Evolutionary conservation across 169 alveolate species (phyloP), one percentile per base, ranked within the genome.

Genomic region (Plasmodium falciparum): DNA sequence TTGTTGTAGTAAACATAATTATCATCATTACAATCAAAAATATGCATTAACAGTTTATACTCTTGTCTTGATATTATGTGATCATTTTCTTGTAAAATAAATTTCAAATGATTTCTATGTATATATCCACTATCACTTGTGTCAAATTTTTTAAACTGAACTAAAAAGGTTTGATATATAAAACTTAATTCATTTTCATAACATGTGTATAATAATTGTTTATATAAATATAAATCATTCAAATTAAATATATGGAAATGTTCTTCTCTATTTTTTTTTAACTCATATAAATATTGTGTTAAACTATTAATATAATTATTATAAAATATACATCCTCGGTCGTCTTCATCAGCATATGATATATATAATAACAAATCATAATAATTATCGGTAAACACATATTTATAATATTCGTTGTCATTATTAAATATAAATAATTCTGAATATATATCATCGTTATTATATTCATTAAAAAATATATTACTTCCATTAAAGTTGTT

Each of bases 1-100:
- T 85, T 52, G 33, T 74, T 85, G 61, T 85, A 85, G 20, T 85
- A 65, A 20, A 66, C 88, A 71, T 85, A 85, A 47, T 85, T 85
- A 15, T 85, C 92, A 71, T 85, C 92, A 20, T 85, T 85, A 54
- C 29, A 85, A 52, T 50, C 58, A 66, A 85, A 61, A 49, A 72
- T 49, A 22, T 43, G 86, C 12, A 85, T 39, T 17, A 85, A 52
- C 45, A 85, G 17, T 59, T 85, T 85, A 65, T 85, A 85, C 63
- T 85, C 92, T 45, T 85, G 92, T 24, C 54, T 85, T n/a, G 92
- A 85, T 26, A 85, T 43, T 9, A 85, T 85, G 56, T 85, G 92
- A 20, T 85, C 73, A 52, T 85, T 85, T 56, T 56, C 15, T 4
- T 58, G 70, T 1, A 85, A 75, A 11, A 71, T 66, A 22, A 47